Percentiles rank a stretch among this genome's conserved stretches.
phyloP scores from a whole-genome alignment of 2,329 filamentous ascomycete genomes.

The Fusarium chuoi region DNA sequence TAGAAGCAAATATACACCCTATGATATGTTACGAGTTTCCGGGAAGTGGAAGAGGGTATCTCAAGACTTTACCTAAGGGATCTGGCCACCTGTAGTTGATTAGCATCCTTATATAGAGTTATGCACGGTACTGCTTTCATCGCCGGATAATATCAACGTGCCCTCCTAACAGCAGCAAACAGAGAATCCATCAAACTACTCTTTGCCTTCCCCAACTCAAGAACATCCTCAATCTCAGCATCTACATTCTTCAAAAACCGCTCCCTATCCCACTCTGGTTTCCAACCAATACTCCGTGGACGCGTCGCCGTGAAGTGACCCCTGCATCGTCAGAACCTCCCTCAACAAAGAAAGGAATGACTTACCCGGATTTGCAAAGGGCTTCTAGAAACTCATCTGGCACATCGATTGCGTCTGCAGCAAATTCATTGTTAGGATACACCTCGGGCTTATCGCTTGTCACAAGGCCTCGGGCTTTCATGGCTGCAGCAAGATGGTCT shows the following conservation, averaged over 20 bases:
- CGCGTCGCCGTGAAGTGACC: neutral
- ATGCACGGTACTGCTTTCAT: accelerated
- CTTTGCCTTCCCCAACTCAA: neutral
- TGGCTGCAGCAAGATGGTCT: neutral
- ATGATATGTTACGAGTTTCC: too few species aligned
- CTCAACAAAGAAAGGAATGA: accelerated
- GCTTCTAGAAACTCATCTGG: neutral
- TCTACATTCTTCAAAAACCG: neutral
- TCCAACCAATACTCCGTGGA: neutral
- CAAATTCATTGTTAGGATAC: neutral
- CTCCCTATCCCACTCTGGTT: neutral
- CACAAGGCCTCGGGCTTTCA: neutral
- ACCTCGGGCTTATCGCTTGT: neutral
- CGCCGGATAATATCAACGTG: neutral
- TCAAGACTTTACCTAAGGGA: neutral
- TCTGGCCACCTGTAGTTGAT: neutral
- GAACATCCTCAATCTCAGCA: neutral
- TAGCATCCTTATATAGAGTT: neutral
- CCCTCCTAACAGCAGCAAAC: neutral
- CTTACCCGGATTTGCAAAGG: neutral
- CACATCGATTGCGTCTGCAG: neutral
- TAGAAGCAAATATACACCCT: too few species aligned
- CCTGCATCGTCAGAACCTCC: neutral
- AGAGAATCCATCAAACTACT: neutral
- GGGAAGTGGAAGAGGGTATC: too few species aligned